Evolutionary conservation across 1,139 yeast species (phyloP), one percentile per base, ranked within the genome.

Genomic region (Yamadazyma sp.): DNA sequence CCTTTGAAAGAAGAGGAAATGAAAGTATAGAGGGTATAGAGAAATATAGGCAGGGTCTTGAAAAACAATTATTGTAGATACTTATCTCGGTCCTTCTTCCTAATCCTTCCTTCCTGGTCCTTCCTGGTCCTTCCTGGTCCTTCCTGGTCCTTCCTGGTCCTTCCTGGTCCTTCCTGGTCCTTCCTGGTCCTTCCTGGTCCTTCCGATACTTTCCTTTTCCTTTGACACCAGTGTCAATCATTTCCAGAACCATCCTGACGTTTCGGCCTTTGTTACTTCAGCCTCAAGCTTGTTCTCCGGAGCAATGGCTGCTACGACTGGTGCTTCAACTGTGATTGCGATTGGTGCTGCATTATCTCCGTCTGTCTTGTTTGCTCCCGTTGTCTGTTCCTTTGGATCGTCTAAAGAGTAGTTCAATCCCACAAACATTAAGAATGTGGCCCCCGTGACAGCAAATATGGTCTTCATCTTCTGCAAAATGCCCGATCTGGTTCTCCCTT

Each of bases 371-470:
- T n/a, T n/a, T n/a, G n/a, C n/a, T n/a, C n/a, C n/a, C n/a, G n/a
- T n/a, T n/a, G 31, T 12, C 23, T n/a, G 7, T 29, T 29, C 23
- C 15, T 24, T 17, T 13, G 27, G 35, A 13, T 54, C 61, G 20
- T 51, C 60, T 10, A 57, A 39, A 47, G 48, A 54, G 34, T 56
- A 52, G 45, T 64, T 58, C 20, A 65, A 38, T 0, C 64, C 64
- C 9, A 66, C 50, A 38, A 69, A 52, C 3, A 54, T 42, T 17
- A 60, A 41, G 37, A 66, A 61, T 2, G 65, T 54, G 7, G 58
- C 61, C 6, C 73, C 73, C 1, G 69, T 48, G 4, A 62, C 43
- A 3, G 72, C 70, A 34, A 67, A 55, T 1, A 63, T 12, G 1
- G 64, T 50, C 47, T 59, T 65, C 31, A 63, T 40, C 38, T 33